phyloP scores from a whole-genome alignment of 208 protist genomes.

The Endotrypanum monterogeii region DNA sequence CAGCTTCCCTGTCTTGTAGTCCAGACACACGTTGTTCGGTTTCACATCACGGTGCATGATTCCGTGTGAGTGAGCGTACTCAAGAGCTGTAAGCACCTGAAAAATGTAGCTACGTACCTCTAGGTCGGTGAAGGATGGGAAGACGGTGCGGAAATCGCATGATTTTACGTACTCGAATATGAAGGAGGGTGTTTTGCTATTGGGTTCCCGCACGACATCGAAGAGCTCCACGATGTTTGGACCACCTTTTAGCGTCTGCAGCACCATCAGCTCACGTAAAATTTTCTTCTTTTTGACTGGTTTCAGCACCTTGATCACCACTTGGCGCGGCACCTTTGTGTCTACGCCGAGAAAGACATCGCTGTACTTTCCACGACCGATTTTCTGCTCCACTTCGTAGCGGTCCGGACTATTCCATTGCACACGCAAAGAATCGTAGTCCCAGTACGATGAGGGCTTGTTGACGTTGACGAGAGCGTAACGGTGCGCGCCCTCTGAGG shows the following conservation, averaged over 20 bases:
- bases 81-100: constrained; percentile 96
- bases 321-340: constrained; percentile 73
- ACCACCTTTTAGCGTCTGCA: constrained; percentile 98
- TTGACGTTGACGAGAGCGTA: constrained; percentile 83
- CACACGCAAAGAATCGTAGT: constrained; percentile 93
- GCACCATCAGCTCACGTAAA: constrained; percentile 98
- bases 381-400: constrained; percentile 97
- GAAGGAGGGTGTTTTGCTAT: constrained; percentile 98
- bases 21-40: constrained; percentile 99
- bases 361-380: constrained; percentile 99
- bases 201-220: constrained; percentile 98
- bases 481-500: constrained; percentile 59
- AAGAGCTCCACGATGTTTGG: constrained; percentile 99
- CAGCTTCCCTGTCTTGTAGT: constrained; percentile 95
- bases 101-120: constrained; percentile 99
- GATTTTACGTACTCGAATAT: constrained; percentile 99
- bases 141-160: constrained; percentile 97
- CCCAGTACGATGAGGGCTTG: constrained; percentile 94
- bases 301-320: constrained; percentile 99
- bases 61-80: constrained; percentile 97
- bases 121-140: constrained; percentile 96
- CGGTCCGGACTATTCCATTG: constrained; percentile 95
- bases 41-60: constrained; percentile 99
- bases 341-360: constrained; percentile 99
- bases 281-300: constrained; percentile 99